Percentiles rank a stretch among this genome's conserved stretches.
phyloP scores from a whole-genome alignment of 2,329 filamentous ascomycete species.

The Penicillium freii region DNA sequence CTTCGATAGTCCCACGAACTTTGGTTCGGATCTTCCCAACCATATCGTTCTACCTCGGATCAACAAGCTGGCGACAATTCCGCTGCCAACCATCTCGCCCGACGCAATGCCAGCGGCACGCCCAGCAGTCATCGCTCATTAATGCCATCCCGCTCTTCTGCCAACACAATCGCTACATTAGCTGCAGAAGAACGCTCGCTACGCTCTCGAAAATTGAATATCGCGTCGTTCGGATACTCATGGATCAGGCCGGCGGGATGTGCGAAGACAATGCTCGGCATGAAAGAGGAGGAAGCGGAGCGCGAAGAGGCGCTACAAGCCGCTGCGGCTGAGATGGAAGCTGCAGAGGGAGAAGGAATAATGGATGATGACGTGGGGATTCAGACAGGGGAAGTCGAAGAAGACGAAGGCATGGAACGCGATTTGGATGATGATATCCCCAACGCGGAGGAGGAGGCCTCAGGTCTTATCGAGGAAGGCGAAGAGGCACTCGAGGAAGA shows the following conservation, averaged over 20 bases:
- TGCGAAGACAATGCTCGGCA: conserved; percentile 82
- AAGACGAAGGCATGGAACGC: conserved; percentile 40
- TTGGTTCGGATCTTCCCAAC: conserved; percentile 67
- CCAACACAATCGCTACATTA: conserved; percentile 65
- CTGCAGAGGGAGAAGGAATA: conserved; percentile 47
- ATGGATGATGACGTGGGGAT: conserved; percentile 43
- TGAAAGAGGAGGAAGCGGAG: conserved; percentile 86
- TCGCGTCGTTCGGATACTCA: conserved; percentile 79
- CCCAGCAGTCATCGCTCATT: conserved; percentile 24
- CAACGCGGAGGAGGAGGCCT: conserved; percentile 42
- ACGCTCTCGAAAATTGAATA: conserved; percentile 72
- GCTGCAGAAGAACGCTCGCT: conserved; percentile 74
- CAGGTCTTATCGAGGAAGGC: conserved; percentile 42
- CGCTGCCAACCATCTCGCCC: conserved; percentile 20
- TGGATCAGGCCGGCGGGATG: conserved; percentile 92
- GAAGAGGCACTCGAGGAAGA: conserved; percentile 51
- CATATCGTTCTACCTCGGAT: conserved; percentile 40
- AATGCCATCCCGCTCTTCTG: conserved; percentile 53
- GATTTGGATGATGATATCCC: conserved; percentile 50
- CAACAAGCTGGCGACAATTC: conserved; percentile 33
- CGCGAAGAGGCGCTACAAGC: conserved; percentile 79
- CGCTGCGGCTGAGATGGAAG: conserved; percentile 69
- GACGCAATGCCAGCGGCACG: conserved; percentile 28
- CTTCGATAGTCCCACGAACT: conserved; percentile 63
- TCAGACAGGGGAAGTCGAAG: conserved; percentile 43